Evolutionary conservation across 352 stramenopile species (phyloP).

Genomic region (Globisporangium cederbergense): DNA sequence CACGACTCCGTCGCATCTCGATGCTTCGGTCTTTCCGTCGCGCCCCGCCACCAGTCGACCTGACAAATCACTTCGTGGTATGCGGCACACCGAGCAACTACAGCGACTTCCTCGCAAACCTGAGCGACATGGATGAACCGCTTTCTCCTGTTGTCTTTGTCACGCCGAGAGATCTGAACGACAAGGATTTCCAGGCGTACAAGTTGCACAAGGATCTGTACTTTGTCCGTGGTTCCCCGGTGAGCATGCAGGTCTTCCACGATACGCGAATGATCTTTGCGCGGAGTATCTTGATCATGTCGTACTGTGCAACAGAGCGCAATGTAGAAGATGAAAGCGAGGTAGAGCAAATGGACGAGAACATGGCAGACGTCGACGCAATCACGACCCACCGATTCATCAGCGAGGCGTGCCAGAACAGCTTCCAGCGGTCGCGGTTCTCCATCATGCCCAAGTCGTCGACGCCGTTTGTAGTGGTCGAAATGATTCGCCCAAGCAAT

Average conservation of each 20-base stretch:
- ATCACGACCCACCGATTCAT: slow-evolving; percentile 79
- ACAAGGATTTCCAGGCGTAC: slow-evolving; percentile 45
- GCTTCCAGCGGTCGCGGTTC: slow-evolving; percentile 5
- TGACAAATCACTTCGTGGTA: slow-evolving; percentile 54
- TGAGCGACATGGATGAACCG: slow-evolving; percentile 46
- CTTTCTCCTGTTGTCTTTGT: slow-evolving; percentile 48
- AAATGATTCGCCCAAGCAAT: slow-evolving; percentile 74
- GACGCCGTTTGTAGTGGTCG: slow-evolving; percentile 55
- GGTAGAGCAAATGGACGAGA: slow-evolving; percentile 49
- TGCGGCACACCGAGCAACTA: slow-evolving; percentile 70
- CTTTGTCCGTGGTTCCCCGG: slow-evolving; percentile 64
- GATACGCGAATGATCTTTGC: slow-evolving; percentile 51
- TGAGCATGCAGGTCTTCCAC: slow-evolving; percentile 59
- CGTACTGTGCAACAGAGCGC: slow-evolving; percentile 40
- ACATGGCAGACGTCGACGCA: slow-evolving; percentile 73
- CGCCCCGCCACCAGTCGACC: slow-evolving; percentile 24
- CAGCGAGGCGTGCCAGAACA: slow-evolving; percentile 56
- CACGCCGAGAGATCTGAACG: slow-evolving; percentile 40
- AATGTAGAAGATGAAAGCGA: slow-evolving; percentile 22
- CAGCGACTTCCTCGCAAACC: slow-evolving; percentile 42
- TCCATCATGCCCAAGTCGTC: slow-evolving; percentile 4
- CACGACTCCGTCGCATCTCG: slow-evolving; percentile 29
- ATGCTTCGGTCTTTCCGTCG: slow-evolving; percentile 34
- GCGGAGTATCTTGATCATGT: slow-evolving; percentile 70
- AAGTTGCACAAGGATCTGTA: slow-evolving; percentile 48